Percentiles rank a stretch among this genome's conserved stretches.
phyloP scores from a whole-genome alignment of 805 yeast species.

The Metschnikowia kofuensis region DNA sequence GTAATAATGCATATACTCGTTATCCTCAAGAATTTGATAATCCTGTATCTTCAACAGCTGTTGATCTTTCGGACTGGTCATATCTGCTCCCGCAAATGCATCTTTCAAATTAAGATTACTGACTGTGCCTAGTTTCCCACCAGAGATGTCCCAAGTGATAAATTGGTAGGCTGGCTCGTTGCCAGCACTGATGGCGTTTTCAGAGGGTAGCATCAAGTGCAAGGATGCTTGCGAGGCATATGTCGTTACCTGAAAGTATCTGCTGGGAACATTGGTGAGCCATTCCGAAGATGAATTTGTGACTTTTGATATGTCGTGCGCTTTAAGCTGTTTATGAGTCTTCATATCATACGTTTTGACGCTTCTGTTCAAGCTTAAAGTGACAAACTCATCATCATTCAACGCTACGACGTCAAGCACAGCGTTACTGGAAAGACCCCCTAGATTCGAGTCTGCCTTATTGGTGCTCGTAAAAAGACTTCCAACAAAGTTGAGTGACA shows the following conservation, averaged over 20 bases:
- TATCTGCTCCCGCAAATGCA: neutral
- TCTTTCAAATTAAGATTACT: conserved; percentile 1
- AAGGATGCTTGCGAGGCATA: neutral
- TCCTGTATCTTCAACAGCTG: conserved; percentile 14
- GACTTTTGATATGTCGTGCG: neutral
- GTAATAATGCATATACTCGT: conserved; percentile 20
- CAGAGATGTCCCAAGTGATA: conserved; percentile 22
- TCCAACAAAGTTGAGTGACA: conserved; percentile 28
- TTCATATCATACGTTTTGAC: conserved; percentile 61
- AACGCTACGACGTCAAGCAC: conserved; percentile 41
- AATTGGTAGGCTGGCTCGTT: conserved; percentile 21
- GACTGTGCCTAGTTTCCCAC: neutral
- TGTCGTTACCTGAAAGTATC: conserved; percentile 23
- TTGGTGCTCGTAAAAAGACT: conserved; percentile 18
- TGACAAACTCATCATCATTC: conserved; percentile 37
- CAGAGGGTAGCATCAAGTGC: conserved; percentile 12
- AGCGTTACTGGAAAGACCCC: conserved; percentile 38
- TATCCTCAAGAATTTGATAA: conserved; percentile 7
- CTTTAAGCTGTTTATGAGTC: conserved; percentile 25
- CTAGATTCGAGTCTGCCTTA: conserved; percentile 24
- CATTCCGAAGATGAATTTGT: conserved; percentile 14
- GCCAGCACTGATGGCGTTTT: neutral
- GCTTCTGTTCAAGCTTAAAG: conserved; percentile 53
- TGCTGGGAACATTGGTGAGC: conserved; percentile 30
- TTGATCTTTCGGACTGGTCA: neutral